Evolutionary conservation across 2,329 filamentous ascomycete genomes (phyloP).

Genomic region (Orbilia quercus): DNA sequence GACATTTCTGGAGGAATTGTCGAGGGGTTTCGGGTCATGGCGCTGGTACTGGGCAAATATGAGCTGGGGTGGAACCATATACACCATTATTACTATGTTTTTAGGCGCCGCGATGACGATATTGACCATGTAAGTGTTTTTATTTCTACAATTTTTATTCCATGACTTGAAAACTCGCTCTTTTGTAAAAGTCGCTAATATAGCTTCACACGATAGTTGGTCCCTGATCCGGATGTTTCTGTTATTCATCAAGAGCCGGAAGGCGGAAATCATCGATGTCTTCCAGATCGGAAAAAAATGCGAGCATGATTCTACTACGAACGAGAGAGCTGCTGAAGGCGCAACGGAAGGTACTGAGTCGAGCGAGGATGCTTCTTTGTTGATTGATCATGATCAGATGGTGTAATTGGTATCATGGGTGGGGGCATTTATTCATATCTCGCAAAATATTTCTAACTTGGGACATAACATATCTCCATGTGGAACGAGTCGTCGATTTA

Average conservation of each 20-base stretch:
- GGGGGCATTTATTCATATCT: too few species aligned
- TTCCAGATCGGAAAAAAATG: constrained; percentile 22
- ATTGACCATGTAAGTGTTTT: constrained; percentile 24
- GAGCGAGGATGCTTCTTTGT: constrained; percentile 33
- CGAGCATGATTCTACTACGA: not conserved
- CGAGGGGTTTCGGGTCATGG: not conserved
- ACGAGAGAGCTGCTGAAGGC: not conserved
- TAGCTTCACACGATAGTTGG: constrained; percentile 10
- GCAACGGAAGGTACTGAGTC: constrained; percentile 1
- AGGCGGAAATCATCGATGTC: constrained; percentile 20
- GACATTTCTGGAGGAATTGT: not conserved
- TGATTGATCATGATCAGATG: constrained; percentile 38
- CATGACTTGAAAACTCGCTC: too few species aligned
- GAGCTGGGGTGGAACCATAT: not conserved
- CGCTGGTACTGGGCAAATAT: too few species aligned
- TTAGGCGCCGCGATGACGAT: not conserved
- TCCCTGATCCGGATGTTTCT: constrained; percentile 35
- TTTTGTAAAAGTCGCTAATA: not conserved
- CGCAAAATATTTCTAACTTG: not conserved
- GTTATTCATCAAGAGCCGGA: constrained; percentile 25
- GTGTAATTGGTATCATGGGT: constrained; percentile 6
- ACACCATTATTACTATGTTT: not conserved
- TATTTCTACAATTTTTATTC: too few species aligned
- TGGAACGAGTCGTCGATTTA: not conserved
- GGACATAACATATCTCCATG: not conserved